Evolutionary conservation across 495 filamentous ascomycete genomes (phyloP).

Genomic region (Copromyces sp.): DNA sequence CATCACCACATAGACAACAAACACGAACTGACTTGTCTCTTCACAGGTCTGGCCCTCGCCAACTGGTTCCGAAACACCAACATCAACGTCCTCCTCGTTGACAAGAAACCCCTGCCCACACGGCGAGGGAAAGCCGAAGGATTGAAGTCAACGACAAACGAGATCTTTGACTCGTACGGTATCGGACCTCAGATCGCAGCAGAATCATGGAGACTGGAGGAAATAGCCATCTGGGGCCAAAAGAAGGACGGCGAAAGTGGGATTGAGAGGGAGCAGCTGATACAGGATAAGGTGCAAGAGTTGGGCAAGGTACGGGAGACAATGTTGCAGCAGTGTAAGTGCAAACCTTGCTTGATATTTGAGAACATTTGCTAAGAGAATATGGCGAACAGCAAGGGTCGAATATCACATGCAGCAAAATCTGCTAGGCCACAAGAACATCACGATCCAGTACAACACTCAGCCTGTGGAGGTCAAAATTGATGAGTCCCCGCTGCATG

Average conservation of each 20-base stretch:
- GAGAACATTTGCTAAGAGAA: conserved; percentile 27
- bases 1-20: no score
- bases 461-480: conserved; percentile 34
- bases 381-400: conserved; percentile 27
- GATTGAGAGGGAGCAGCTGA: conserved; percentile 11
- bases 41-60: conserved; percentile 4
- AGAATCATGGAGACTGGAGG: conserved; percentile 14
- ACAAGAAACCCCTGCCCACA: conserved; percentile 9
- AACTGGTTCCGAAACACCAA: conserved; percentile 11
- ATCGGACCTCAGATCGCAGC: conserved; percentile 6
- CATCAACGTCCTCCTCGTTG: conserved; percentile 9
- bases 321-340: conserved; percentile 9
- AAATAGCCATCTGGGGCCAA: conserved; percentile 12
- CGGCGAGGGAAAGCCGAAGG: conserved; percentile 11
- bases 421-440: conserved; percentile 10
- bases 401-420: conserved; percentile 30
- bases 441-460: conserved; percentile 42
- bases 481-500: conserved; percentile 32
- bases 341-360: no score
- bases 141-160: conserved; percentile 12
- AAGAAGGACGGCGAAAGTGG: conserved; percentile 1
- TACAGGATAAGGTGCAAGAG: conserved; percentile 10
- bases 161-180: conserved; percentile 13
- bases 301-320: conserved; percentile 10
- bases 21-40: neutral